phyloP scores from a whole-genome alignment of 2,329 filamentous ascomycete species.

The Aspergillus aculeatinus region DNA sequence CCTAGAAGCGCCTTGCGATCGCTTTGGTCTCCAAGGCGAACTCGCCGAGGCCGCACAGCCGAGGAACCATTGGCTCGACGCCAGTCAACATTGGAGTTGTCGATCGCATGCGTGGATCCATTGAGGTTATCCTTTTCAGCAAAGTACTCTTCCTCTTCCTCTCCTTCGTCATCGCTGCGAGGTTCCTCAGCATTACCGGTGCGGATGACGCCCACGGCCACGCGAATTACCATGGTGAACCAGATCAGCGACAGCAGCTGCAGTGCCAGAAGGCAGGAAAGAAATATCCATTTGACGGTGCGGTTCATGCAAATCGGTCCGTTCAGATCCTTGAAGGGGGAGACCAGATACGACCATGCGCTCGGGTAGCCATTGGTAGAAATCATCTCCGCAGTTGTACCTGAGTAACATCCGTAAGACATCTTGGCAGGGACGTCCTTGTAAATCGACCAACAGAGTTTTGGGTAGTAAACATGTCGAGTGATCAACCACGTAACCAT shows the following conservation, averaged over 20 bases:
- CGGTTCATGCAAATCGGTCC: constrained; percentile 79
- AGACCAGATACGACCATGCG: constrained; percentile 63
- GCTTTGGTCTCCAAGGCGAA: constrained; percentile 41
- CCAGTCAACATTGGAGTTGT: constrained; percentile 32
- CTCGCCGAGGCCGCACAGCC: constrained; percentile 35
- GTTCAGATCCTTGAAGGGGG: constrained; percentile 69
- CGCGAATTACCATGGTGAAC: constrained; percentile 84
- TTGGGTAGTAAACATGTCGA: constrained; percentile 77
- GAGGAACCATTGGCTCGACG: constrained; percentile 36
- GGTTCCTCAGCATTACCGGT: constrained; percentile 78
- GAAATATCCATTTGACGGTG: constrained; percentile 72
- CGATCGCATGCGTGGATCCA: constrained; percentile 23
- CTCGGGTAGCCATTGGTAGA: constrained; percentile 37
- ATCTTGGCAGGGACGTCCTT: constrained; percentile 63
- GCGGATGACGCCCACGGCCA: constrained; percentile 75
- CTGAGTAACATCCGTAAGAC: constrained; percentile 69
- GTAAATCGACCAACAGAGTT: constrained; percentile 80
- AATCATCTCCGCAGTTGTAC: constrained; percentile 40
- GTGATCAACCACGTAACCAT: constrained; percentile 80
- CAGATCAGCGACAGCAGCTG: constrained; percentile 80
- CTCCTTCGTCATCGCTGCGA: constrained; percentile 81
- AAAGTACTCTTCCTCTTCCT: constrained; percentile 49
- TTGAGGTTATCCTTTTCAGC: constrained; percentile 26
- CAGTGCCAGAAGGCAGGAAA: constrained; percentile 72
- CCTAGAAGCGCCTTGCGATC: constrained; percentile 71